A percentile compares a stretch with the other conserved stretches of the same genome.
Conservation (phyloP, 1,139 yeast genomes). For the Neolecta irregularis region DNA sequence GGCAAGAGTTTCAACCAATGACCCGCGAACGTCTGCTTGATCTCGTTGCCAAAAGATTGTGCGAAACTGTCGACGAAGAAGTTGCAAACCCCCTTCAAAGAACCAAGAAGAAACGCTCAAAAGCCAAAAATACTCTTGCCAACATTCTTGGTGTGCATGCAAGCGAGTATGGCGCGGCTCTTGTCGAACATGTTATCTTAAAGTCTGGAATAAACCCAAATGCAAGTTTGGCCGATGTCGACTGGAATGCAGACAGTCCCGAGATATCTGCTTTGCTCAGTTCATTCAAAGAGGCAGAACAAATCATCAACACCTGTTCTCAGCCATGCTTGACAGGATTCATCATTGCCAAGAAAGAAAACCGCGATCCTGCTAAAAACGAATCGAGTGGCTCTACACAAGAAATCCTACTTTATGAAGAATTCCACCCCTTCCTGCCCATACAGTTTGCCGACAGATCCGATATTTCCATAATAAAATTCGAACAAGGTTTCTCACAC, state of each 20-base stretch:
- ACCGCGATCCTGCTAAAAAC: slow-evolving; percentile 31
- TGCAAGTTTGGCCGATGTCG: slow-evolving; percentile 34
- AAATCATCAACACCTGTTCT: slow-evolving; percentile 22
- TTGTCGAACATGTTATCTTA: slow-evolving; percentile 39
- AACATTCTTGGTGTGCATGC: slow-evolving; percentile 53
- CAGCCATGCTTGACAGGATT: slow-evolving; percentile 36
- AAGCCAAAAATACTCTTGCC: slow-evolving; percentile 39
- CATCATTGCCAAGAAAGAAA: slow-evolving; percentile 44
- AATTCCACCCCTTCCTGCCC: slow-evolving; percentile 76
- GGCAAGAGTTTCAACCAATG: slow-evolving; percentile 8
- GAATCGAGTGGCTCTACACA: slow-evolving; percentile 25
- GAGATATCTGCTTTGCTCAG: slow-evolving; percentile 22
- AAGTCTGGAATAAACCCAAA: slow-evolving; percentile 12
- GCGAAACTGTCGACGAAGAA: neutral
- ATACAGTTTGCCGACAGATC: slow-evolving; percentile 25
- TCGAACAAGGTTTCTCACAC: slow-evolving; percentile 48
- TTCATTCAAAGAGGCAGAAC: slow-evolving; percentile 38
- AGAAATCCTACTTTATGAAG: slow-evolving; percentile 44
- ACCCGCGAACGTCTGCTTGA: slow-evolving; percentile 6
- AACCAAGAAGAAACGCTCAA: slow-evolving; percentile 38
- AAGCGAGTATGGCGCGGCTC: slow-evolving; percentile 64
- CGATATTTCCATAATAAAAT: slow-evolving; percentile 24
- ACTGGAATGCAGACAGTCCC: slow-evolving; percentile 22
- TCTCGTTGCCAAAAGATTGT: neutral
- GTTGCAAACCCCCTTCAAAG: slow-evolving; percentile 21